Base-by-base conservation (phyloP, 2,329 filamentous ascomycete genomes). In the Cylindrodendrum hubeiense region DNA sequence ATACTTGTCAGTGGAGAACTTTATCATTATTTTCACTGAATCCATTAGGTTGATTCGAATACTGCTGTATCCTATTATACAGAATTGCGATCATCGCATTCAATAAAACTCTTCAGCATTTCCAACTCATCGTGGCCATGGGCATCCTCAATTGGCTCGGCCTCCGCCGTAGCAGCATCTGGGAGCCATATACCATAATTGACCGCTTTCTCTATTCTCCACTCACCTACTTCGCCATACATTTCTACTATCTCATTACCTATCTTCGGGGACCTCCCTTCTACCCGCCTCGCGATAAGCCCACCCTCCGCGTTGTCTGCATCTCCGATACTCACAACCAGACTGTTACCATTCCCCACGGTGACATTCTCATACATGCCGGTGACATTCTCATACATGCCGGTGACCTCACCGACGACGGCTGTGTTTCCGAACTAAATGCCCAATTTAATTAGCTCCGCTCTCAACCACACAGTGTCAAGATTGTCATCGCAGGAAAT, bases 331-430 rank as follows among this genome's bases (percentile, higher is more conserved):
- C 95, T 0, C 95, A 98, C 81, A 89, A 88, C 65, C 84, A 86
- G 46, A 84, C 85, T 10, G 81, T 88, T 7, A 72, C 79, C 19
- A 84, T 97, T 1, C 94, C 94, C 0, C 80, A 86, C 9, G 95
- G 94, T 60, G 94, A 98, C 78, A n/a, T n/a, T n/a, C n/a, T n/a
- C n/a, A n/a, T n/a, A n/a, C n/a, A n/a, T n/a, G n/a, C n/a, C n/a
- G n/a, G n/a, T n/a, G n/a, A n/a, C n/a, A 84, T 98, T 22, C 87
- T 98, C 51, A 92, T 98, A 71, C 95, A 98, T 76, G 93, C 93
- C 2, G 95, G 95, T 37, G 95, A 98, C 80, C 84, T 97, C 74
- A 91, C 91, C 58, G 90, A 93, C 71, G 83, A 83, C 22, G 95
- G 95, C 41, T 91, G 89, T 8, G 86, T 89, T 1, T 82, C 83